phyloP scores from a whole-genome alignment of 169 alveolate species.

The Besnoitia besnoiti region DNA sequence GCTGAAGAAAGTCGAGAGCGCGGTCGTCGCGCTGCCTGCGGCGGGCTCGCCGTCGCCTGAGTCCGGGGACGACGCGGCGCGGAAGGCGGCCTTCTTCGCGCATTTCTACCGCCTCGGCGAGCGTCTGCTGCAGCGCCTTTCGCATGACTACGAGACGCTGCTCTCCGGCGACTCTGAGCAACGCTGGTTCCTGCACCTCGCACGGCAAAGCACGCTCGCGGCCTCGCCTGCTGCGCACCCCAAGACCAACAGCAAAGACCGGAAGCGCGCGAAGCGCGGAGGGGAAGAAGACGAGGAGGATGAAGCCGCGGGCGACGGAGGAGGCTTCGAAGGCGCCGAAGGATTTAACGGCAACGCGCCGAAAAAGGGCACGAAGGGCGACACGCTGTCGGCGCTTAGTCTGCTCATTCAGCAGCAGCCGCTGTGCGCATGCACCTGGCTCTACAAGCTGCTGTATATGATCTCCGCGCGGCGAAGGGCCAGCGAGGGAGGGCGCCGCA shows the following conservation, averaged over 20 bases:
- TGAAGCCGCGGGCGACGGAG: background rate
- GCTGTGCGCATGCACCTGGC: background rate
- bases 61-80: background rate
- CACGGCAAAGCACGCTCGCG: background rate
- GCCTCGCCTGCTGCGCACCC: background rate
- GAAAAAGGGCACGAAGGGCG: background rate
- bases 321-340: background rate
- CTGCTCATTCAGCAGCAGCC: constrained; percentile 16
- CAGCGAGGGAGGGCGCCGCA: background rate
- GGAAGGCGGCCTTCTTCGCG: background rate
- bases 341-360: background rate
- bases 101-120: background rate
- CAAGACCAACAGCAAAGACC: too few species aligned
- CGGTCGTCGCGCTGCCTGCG: background rate
- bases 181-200: constrained; percentile 1
- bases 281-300: background rate
- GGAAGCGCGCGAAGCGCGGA: background rate
- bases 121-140: background rate
- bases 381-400: background rate
- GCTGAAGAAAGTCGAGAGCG: background rate
- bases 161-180: background rate
- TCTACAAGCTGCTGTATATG: background rate
- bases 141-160: background rate
- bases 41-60: background rate
- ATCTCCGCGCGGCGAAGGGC: background rate